phyloP scores from a whole-genome alignment of 2,329 filamentous ascomycete genomes.

The Intubia oerlemansii region DNA sequence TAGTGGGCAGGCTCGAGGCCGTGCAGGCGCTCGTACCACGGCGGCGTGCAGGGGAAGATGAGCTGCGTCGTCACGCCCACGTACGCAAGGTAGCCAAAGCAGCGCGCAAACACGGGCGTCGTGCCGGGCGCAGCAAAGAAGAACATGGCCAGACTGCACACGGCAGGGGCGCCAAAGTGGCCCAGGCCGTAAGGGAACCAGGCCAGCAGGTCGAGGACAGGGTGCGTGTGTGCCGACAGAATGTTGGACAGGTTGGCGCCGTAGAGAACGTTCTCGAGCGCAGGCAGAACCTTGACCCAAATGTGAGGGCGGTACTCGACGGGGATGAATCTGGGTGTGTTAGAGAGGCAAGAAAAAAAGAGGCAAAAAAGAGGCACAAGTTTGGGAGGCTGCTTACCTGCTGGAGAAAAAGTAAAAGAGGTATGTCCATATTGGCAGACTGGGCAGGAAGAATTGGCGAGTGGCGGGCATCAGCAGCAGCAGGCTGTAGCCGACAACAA shows the following conservation, averaged over 20 bases:
- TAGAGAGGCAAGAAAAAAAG: background rate
- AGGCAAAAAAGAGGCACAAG: no score
- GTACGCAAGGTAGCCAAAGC: conserved; percentile 86
- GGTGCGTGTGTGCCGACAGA: conserved; percentile 70
- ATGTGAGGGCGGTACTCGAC: conserved; percentile 77
- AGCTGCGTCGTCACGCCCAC: conserved; percentile 74
- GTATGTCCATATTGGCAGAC: conserved; percentile 68
- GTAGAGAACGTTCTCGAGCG: conserved; percentile 89
- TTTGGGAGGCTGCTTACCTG: no score
- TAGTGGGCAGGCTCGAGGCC: conserved; percentile 83
- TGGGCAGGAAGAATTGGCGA: conserved; percentile 78
- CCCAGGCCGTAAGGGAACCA: conserved; percentile 87
- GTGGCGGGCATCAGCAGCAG: conserved; percentile 66
- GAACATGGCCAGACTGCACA: conserved; percentile 64
- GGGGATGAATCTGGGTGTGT: conserved; percentile 52
- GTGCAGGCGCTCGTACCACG: conserved; percentile 92
- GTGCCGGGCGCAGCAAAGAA: conserved; percentile 75
- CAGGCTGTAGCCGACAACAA: conserved; percentile 42
- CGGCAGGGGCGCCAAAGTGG: conserved; percentile 70
- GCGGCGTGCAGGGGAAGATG: conserved; percentile 79
- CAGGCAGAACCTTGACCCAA: conserved; percentile 85
- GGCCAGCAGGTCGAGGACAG: conserved; percentile 66
- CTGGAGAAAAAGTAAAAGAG: conserved; percentile 81
- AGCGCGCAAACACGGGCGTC: conserved; percentile 62
- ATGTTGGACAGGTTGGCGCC: conserved; percentile 93